Conservation (phyloP, 1,284 basidiomycete species). For the Xerocomus minutiporus region DNA sequence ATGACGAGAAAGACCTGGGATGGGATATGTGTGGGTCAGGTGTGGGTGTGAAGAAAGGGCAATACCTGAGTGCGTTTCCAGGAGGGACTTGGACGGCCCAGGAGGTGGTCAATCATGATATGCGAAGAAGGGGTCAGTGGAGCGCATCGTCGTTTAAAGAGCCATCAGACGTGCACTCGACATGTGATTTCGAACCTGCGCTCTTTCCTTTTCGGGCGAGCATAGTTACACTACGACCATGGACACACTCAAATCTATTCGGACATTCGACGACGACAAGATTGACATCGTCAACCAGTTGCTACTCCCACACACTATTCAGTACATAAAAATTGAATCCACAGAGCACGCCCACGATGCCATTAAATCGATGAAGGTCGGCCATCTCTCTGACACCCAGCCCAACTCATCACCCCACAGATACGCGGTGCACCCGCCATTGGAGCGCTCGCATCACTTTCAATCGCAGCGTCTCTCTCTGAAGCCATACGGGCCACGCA, state of each 20-base stretch:
- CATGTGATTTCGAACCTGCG: constrained; percentile 37
- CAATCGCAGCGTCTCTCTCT: constrained; percentile 62
- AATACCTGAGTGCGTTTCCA: constrained; percentile 73
- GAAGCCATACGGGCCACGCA: constrained; percentile 42
- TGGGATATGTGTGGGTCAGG: neutral
- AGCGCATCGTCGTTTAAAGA: constrained; percentile 5
- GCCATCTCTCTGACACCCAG: neutral
- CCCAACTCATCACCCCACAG: constrained; percentile 33
- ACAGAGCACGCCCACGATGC: constrained; percentile 84
- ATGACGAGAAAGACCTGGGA: constrained; percentile 78
- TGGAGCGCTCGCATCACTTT: constrained; percentile 81
- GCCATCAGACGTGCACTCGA: neutral
- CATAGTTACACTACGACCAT: constrained; percentile 10
- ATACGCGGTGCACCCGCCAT: constrained; percentile 94
- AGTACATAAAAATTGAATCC: constrained; percentile 67
- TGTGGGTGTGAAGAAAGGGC: neutral
- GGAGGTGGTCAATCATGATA: constrained; percentile 78
- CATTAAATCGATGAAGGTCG: constrained; percentile 88
- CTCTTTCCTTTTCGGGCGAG: constrained; percentile 23
- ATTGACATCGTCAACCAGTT: constrained; percentile 87
- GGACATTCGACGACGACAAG: constrained; percentile 50
- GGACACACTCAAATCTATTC: constrained; percentile 55
- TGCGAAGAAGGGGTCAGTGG: constrained; percentile 7
- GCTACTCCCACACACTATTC: constrained; percentile 73
- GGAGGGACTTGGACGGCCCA: constrained; percentile 70